Evolutionary conservation across 2,329 filamentous ascomycete species (phyloP).

Genomic region (Blastomyces parvus): DNA sequence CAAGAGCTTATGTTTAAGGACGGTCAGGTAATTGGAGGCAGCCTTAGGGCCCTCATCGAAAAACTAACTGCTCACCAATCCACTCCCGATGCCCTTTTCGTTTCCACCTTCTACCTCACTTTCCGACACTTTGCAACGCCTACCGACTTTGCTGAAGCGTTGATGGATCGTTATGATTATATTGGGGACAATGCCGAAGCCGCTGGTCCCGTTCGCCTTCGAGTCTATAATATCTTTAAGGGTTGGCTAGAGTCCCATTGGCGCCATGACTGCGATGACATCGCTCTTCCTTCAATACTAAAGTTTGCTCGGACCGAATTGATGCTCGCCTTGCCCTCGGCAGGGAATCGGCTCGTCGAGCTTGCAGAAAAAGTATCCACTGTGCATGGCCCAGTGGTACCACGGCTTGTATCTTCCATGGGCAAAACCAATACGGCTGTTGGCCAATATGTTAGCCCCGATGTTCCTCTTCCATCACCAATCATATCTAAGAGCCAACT

Average conservation of each 20-base stretch:
- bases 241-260: constrained; percentile 96
- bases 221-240: constrained; percentile 95
- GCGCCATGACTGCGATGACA: constrained; percentile 69
- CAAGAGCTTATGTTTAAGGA: constrained; percentile 94
- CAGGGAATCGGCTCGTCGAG: constrained; percentile 70
- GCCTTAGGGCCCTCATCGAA: constrained; percentile 83
- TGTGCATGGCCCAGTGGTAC: constrained; percentile 64
- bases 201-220: constrained; percentile 70
- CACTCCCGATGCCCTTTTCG: constrained; percentile 82
- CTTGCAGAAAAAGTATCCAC: constrained; percentile 69
- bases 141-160: constrained; percentile 61
- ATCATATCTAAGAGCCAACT: constrained; percentile 67
- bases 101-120: constrained; percentile 90
- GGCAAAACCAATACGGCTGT: constrained; percentile 76
- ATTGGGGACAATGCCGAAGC: constrained; percentile 67
- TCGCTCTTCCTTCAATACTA: constrained; percentile 65
- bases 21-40: constrained; percentile 86
- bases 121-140: constrained; percentile 89
- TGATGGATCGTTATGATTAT: constrained; percentile 91
- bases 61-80: constrained; percentile 86
- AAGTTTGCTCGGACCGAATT: constrained; percentile 71
- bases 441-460: constrained; percentile 58
- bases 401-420: constrained; percentile 73
- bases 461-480: constrained; percentile 61
- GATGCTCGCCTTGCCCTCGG: constrained; percentile 58